Evolutionary conservation across 768 basidiomycete species (phyloP), one percentile per base, ranked within the genome.

Genomic region (Leccinum variicolor): DNA sequence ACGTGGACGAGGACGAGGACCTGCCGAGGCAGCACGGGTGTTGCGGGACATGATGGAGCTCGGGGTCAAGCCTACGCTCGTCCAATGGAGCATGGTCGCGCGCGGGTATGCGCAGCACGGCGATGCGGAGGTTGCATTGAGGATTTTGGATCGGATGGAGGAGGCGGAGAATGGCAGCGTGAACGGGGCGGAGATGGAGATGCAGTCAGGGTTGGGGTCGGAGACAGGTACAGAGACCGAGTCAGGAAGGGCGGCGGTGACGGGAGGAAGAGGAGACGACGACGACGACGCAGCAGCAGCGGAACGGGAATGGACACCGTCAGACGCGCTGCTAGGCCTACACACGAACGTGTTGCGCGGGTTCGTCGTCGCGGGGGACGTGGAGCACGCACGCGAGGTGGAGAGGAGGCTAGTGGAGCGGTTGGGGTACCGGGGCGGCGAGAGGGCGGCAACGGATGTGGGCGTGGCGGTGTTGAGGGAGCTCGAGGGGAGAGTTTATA

Each of bases 1-100:
- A 13, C 31, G 31, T 29, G 28, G 28, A 29, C 28, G 9, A 31
- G 11, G 11, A 52, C 64, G 4, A 61, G 58, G 1, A 31, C 65
- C 76, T 1, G 49, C 62, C 5, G 65, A 66, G 28, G 81, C 79
- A 0, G 63, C 73, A 0, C 58, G 62, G 21, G 73, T 86, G 19
- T 52, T 88, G 39, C 61, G 60, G n/a, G 84, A 87, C 64, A 86
- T 89, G 83, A 10, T 29, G 28, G 28, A 10, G 9, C 28, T 10
- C 3, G 28, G 28, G 28, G 28, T 29, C 28, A 3, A 10, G 28
- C 28, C 28, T 29, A 29, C 28, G 9, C 28, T 29, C 28, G 28
- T 29, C 2, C 28, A 29, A 29, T 29, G 28, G 28, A 29, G 28
- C 0, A 29, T 29, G 28, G 28, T 29, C 9, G 28, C 9, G 28